Conservation (phyloP, 108 stramenopile species). For the Pseudonitzschia multistriata region DNA sequence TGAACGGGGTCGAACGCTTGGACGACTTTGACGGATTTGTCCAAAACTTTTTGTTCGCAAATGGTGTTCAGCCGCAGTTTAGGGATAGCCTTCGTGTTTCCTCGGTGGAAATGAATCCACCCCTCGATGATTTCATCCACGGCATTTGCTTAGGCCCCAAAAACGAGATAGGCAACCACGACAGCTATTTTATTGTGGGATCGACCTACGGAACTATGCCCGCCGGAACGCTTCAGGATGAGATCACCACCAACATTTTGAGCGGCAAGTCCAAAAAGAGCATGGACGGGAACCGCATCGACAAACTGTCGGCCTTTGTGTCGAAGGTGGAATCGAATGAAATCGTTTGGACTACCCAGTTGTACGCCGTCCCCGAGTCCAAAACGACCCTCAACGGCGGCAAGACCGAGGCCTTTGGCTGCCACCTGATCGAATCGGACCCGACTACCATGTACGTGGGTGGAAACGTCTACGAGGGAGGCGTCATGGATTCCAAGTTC, state of each 20-base stretch:
- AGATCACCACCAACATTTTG: slow-evolving; percentile 4
- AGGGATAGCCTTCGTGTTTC: neutral
- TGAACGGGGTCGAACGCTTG: too few species aligned
- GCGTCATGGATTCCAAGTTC: neutral
- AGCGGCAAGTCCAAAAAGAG: neutral
- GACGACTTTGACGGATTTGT: neutral
- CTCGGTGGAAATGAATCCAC: neutral
- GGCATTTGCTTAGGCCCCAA: neutral
- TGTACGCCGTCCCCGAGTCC: neutral
- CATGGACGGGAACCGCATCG: neutral
- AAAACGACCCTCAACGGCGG: neutral
- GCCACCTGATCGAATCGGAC: slow-evolving; percentile 11
- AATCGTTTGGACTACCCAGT: slow-evolving; percentile 18
- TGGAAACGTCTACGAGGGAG: slow-evolving; percentile 28
- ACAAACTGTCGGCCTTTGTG: slow-evolving; percentile 21
- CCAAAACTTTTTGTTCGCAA: neutral
- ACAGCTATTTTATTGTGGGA: slow-evolving; percentile 23
- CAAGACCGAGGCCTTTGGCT: slow-evolving; percentile 13
- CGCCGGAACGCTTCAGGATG: neutral
- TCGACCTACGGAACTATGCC: slow-evolving; percentile 19
- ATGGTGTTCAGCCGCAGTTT: too few species aligned
- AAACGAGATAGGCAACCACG: neutral
- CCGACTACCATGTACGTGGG: slow-evolving; percentile 13
- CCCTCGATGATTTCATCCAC: slow-evolving; percentile 1
- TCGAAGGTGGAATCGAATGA: slow-evolving; percentile 8